Conservation (phyloP, 2,329 filamentous ascomycete species). For the Alternaria longipes region DNA sequence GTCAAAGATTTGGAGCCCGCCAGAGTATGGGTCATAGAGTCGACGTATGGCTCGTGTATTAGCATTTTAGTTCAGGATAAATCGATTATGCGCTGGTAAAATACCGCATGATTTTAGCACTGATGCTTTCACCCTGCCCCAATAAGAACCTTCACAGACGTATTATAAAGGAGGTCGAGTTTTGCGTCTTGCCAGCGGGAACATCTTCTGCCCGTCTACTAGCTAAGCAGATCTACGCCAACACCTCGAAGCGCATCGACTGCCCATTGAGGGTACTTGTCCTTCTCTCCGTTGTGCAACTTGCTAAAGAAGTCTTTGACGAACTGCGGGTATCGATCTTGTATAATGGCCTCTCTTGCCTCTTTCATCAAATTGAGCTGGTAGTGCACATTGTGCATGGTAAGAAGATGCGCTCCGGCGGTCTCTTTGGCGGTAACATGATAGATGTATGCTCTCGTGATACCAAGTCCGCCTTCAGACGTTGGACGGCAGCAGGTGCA, state of each 20-base stretch:
- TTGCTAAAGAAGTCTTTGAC: slow-evolving; percentile 79
- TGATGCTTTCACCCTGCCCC: not conserved
- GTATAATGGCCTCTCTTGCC: slow-evolving; percentile 79
- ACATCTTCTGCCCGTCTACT: slow-evolving; percentile 14
- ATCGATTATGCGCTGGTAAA: not conserved
- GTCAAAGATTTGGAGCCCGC: slow-evolving; percentile 22
- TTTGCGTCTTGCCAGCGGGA: not conserved
- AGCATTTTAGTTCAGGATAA: not conserved
- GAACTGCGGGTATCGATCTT: slow-evolving; percentile 81
- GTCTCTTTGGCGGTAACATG: slow-evolving; percentile 96
- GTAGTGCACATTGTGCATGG: slow-evolving; percentile 96
- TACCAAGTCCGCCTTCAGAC: slow-evolving; percentile 75
- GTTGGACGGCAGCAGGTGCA: slow-evolving; percentile 78
- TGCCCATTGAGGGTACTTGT: slow-evolving; percentile 82
- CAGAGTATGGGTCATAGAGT: slow-evolving; percentile 32
- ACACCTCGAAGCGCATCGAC: slow-evolving; percentile 80
- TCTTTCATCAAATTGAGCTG: slow-evolving; percentile 83
- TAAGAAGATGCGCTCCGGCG: slow-evolving; percentile 83
- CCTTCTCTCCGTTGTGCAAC: slow-evolving; percentile 70
- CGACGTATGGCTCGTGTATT: not conserved
- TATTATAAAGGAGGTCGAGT: not conserved
- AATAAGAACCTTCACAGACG: not conserved
- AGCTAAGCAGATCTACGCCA: slow-evolving; percentile 64
- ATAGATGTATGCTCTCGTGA: slow-evolving; percentile 89
- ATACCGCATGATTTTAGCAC: not conserved